phyloP scores from a whole-genome alignment of 208 protist species.

The Crithidia bombi region DNA sequence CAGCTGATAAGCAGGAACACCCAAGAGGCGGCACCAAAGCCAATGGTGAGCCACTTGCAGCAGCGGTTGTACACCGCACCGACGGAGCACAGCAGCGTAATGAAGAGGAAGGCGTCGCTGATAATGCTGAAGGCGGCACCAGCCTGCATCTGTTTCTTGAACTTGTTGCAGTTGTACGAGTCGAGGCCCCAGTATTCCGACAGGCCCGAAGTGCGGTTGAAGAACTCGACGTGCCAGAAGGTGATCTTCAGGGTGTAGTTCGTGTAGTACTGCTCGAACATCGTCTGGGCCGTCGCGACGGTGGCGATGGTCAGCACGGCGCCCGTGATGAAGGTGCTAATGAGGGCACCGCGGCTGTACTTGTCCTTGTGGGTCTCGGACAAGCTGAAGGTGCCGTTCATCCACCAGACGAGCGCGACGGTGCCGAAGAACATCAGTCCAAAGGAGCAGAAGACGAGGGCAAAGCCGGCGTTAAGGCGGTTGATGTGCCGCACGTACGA shows the following conservation, averaged over 20 bases:
- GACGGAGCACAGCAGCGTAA: slow-evolving; percentile 34
- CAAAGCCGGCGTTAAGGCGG: slow-evolving; percentile 54
- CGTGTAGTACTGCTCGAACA: slow-evolving; percentile 52
- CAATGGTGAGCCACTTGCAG: slow-evolving; percentile 46
- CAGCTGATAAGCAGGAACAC: slow-evolving; percentile 48
- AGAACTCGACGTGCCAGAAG: slow-evolving; percentile 56
- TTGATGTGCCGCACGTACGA: slow-evolving; percentile 40
- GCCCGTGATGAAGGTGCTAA: slow-evolving; percentile 25
- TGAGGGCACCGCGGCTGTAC: slow-evolving; percentile 19
- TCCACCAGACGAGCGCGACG: slow-evolving; percentile 41
- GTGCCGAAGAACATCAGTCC: slow-evolving; percentile 42
- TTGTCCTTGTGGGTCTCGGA: slow-evolving; percentile 26
- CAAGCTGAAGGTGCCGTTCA: slow-evolving; percentile 28
- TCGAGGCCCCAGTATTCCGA: slow-evolving; percentile 41
- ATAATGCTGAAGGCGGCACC: slow-evolving; percentile 55
- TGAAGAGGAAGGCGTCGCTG: slow-evolving; percentile 40
- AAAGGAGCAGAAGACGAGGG: slow-evolving; percentile 44
- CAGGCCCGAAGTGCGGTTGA: slow-evolving; percentile 31
- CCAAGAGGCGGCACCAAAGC: slow-evolving; percentile 27
- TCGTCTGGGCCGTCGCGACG: slow-evolving; percentile 45
- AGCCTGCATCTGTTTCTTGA: slow-evolving; percentile 36
- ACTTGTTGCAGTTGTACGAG: slow-evolving; percentile 39
- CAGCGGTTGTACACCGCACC: slow-evolving; percentile 48
- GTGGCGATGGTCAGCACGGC: slow-evolving; percentile 38
- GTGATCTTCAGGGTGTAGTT: slow-evolving; percentile 41